These are phyloP conservation scores for Lindgomyces ingoldianus DNA, from an alignment of 495 filamentous ascomycete species.

Conservation along the genomic window DNA sequence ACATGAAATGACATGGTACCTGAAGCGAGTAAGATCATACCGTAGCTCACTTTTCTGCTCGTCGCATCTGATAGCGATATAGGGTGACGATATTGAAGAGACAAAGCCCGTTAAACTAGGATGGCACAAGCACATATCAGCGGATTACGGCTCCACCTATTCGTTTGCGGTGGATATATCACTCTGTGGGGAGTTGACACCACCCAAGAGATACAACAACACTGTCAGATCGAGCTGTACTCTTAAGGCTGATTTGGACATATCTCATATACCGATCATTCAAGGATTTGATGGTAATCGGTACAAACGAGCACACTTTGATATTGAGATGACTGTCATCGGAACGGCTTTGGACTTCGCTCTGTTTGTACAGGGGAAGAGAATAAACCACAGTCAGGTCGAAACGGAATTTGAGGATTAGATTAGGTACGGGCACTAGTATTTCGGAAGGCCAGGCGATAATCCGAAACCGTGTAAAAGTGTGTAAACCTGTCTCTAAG, in stretches of 20 bases:
- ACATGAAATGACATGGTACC: too few relatives aligned
- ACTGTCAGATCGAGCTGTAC: not conserved
- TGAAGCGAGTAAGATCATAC: too few relatives aligned
- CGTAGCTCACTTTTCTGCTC: too few relatives aligned
- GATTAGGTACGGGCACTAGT: too few relatives aligned
- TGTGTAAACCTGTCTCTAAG: too few relatives aligned
- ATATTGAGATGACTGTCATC: constrained; percentile 2
- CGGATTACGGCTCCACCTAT: not conserved
- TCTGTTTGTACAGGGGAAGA: not conserved
- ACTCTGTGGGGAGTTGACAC: not conserved
- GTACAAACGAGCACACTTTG: not conserved
- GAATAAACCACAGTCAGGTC: not conserved
- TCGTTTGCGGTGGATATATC: not conserved
- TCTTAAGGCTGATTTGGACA: not conserved
- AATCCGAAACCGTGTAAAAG: too few relatives aligned
- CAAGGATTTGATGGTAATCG: not conserved
- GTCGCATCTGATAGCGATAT: too few relatives aligned
- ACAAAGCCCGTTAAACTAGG: not conserved
- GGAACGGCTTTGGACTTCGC: constrained; percentile 3
- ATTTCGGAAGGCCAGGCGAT: too few relatives aligned
- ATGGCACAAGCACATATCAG: not conserved
- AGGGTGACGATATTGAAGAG: not conserved
- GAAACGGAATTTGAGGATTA: constrained; percentile 1
- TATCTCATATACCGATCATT: not conserved
- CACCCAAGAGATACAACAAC: not conserved